phyloP scores from a whole-genome alignment of 2,329 filamentous ascomycete species.

The Hypoxylon sp. region DNA sequence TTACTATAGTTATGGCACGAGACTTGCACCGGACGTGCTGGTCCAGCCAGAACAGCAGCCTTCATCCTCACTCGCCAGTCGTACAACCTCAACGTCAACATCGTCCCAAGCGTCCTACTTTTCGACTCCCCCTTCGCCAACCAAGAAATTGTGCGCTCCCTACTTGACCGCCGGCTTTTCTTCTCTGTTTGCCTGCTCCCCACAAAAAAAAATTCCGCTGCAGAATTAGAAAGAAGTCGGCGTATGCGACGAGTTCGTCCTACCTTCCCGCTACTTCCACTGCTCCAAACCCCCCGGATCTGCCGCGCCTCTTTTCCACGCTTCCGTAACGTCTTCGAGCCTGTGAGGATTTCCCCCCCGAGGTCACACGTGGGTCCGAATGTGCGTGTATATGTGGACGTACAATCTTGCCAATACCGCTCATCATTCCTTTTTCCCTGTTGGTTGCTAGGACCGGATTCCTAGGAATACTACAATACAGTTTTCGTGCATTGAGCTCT shows the following conservation, averaged over 20 bases:
- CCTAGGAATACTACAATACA: conserved; percentile 35
- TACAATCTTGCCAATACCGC: conserved; percentile 42
- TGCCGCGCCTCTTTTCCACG: conserved; percentile 37
- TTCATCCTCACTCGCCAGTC: conserved; percentile 35
- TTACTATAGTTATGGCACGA: conserved; percentile 47
- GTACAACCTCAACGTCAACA: conserved; percentile 40
- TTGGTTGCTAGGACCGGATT: conserved; percentile 42
- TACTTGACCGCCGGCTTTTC: conserved; percentile 35
- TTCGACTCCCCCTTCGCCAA: conserved; percentile 25
- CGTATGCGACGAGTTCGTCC: conserved; percentile 40
- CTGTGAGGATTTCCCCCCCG: conserved; percentile 33
- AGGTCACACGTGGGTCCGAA: conserved; percentile 41
- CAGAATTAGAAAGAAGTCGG: conserved; percentile 39
- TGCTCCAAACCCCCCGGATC: conserved; percentile 41
- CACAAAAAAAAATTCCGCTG: conserved; percentile 40
- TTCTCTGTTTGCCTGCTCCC: conserved; percentile 29
- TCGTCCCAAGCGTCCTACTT: conserved; percentile 22
- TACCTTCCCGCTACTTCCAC: conserved; percentile 34
- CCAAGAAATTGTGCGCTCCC: conserved; percentile 27
- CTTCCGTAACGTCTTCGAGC: conserved; percentile 39
- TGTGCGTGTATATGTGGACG: conserved; percentile 37
- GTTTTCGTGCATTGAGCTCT: conserved; percentile 38
- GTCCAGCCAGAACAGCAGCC: conserved; percentile 44
- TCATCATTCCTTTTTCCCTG: conserved; percentile 41
- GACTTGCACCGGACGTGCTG: conserved; percentile 45